These are phyloP conservation scores for Pistacia atlantica DNA, from an alignment of 345 rosid species.

Conservation along the genomic window DNA sequence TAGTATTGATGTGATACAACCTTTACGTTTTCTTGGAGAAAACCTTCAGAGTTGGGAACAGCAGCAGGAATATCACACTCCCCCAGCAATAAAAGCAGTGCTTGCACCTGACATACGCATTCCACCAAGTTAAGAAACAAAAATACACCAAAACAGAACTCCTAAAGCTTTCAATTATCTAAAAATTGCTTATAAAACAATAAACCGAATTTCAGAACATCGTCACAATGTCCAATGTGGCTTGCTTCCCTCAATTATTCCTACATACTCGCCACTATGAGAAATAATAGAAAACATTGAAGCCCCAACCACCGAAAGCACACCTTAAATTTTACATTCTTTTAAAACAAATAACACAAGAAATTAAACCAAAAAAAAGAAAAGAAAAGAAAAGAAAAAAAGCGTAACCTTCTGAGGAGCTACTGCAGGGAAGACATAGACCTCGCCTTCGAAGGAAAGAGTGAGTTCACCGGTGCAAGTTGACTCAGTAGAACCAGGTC, in stretches of 20 bases:
- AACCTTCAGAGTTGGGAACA: constrained; percentile 33
- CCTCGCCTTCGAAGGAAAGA: constrained; percentile 50
- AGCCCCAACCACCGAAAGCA: too few species aligned
- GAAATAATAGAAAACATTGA: neutral
- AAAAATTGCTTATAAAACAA: neutral
- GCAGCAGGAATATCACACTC: constrained; percentile 29
- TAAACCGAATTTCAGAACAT: neutral
- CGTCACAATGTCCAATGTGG: neutral
- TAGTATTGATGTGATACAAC: constrained; percentile 18
- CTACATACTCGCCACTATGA: neutral
- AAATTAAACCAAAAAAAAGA: neutral
- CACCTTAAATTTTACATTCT: neutral
- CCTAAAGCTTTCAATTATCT: neutral
- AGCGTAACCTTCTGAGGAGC: constrained; percentile 38
- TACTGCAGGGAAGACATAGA: constrained; percentile 50
- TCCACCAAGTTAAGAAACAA: constrained; percentile 12
- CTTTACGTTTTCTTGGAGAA: constrained; percentile 31
- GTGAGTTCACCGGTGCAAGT: constrained; percentile 50
- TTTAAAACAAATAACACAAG: neutral
- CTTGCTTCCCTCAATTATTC: neutral
- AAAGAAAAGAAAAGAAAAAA: neutral
- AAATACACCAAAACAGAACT: neutral
- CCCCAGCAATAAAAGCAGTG: constrained; percentile 39
- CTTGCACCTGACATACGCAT: constrained; percentile 44
- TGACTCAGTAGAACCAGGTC: neutral